phyloP scores from a whole-genome alignment of 305 asterid genomes.

The Nicotiana rustica region DNA sequence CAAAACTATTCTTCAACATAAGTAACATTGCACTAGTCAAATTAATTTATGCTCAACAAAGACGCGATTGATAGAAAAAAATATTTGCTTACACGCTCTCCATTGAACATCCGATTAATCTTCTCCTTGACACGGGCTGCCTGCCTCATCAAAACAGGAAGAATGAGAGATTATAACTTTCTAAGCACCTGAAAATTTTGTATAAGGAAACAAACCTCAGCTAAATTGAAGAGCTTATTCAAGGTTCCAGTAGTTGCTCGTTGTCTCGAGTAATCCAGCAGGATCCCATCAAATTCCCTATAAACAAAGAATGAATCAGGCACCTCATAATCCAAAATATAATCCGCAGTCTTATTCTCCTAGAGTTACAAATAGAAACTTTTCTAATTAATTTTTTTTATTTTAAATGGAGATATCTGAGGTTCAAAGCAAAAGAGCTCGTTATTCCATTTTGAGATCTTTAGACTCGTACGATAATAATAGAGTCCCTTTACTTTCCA shows the following conservation, averaged over 20 bases:
- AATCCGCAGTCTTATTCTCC: not conserved
- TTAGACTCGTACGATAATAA: not conserved
- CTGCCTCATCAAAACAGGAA: conserved; percentile 54
- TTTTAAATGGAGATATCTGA: not conserved
- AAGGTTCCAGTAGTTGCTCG: conserved; percentile 76
- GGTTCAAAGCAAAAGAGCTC: not conserved
- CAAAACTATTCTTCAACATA: not conserved
- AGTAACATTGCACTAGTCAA: conserved; percentile 17
- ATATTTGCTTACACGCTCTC: conserved; percentile 77
- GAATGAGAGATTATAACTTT: conserved; percentile 29
- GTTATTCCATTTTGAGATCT: not conserved
- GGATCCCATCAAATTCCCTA: conserved; percentile 86
- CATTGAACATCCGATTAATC: conserved; percentile 84
- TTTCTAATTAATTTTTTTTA: not conserved
- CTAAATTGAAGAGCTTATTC: conserved; percentile 69
- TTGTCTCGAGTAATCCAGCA: conserved; percentile 93
- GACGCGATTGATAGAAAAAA: conserved; percentile 27
- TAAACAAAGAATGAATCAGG: conserved; percentile 24
- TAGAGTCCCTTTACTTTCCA: not conserved
- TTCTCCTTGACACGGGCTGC: conserved; percentile 86
- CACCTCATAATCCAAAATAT: not conserved
- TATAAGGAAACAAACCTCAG: conserved; percentile 67
- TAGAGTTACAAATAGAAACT: not conserved
- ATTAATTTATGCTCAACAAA: not conserved
- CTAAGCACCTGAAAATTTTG: conserved; percentile 28